A percentile compares a stretch with the other conserved stretches of the same genome.
phyloP scores from a whole-genome alignment of 805 yeast genomes.

The Suhomyces pyralidae region DNA sequence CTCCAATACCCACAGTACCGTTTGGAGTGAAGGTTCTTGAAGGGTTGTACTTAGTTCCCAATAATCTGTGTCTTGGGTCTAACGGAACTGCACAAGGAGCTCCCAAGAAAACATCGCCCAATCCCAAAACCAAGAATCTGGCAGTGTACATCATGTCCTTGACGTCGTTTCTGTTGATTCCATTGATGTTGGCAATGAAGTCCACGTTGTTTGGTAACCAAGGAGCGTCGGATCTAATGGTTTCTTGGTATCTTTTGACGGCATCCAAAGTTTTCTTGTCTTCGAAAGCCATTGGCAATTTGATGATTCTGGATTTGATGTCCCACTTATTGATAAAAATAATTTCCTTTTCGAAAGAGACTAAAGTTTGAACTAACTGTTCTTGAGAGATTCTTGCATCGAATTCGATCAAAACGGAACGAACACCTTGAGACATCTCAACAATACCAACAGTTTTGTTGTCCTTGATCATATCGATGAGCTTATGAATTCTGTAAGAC shows the following conservation, averaged over 20 bases:
- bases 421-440: slow-evolving; percentile 96
- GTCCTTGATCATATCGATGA: slow-evolving; percentile 67
- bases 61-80: slow-evolving; percentile 90
- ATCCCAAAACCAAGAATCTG: slow-evolving; percentile 85
- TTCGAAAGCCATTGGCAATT: slow-evolving; percentile 95
- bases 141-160: slow-evolving; percentile 86
- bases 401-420: slow-evolving; percentile 88
- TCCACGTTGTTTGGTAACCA: slow-evolving; percentile 98
- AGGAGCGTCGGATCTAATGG: slow-evolving; percentile 90
- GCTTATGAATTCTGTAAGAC: slow-evolving; percentile 79
- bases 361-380: slow-evolving; percentile 57
- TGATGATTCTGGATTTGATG: slow-evolving; percentile 77
- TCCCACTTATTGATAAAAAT: slow-evolving; percentile 77
- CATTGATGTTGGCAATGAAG: slow-evolving; percentile 87
- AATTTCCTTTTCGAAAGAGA: slow-evolving; percentile 74
- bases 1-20: slow-evolving; percentile 98
- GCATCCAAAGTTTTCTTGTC: slow-evolving; percentile 87
- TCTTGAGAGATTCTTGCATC: slow-evolving; percentile 66
- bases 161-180: slow-evolving; percentile 70
- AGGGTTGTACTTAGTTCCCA: slow-evolving; percentile 95
- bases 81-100: slow-evolving; percentile 99
- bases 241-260: slow-evolving; percentile 86
- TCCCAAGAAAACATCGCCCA: slow-evolving; percentile 96
- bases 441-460: slow-evolving; percentile 74
- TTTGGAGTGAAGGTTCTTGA: slow-evolving; percentile 94